Conservation (phyloP, 176 grass and related monocot genomes). For the Guadua angustifolia region DNA sequence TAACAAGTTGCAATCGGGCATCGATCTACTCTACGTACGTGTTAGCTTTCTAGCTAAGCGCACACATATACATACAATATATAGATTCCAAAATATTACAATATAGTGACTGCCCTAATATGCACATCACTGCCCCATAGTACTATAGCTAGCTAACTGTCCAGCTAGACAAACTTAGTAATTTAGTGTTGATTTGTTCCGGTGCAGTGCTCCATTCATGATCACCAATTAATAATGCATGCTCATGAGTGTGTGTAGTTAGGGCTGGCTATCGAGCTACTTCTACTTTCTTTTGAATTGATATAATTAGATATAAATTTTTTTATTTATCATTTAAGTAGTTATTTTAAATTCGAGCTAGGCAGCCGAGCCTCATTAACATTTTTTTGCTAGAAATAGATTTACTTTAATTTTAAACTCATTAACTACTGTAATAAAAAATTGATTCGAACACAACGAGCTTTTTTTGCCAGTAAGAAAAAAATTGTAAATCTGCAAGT, state of each 20-base stretch:
- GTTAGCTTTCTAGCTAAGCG: constrained; percentile 29
- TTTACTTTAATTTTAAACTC: no score
- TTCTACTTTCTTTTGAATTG: no score
- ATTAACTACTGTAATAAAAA: no score
- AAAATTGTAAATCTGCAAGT: background rate
- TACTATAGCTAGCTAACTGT: constrained; percentile 34
- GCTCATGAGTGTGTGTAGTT: background rate
- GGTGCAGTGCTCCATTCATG: constrained; percentile 33
- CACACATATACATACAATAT: background rate
- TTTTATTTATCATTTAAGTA: no score
- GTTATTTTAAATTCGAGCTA: no score
- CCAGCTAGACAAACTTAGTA: constrained; percentile 37
- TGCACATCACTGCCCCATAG: constrained; percentile 29
- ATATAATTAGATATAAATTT: no score
- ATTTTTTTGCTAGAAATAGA: no score
- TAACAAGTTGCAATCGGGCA: constrained; percentile 16
- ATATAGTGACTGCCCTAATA: background rate
- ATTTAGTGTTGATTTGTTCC: constrained; percentile 33
- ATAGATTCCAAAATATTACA: constrained; percentile 46
- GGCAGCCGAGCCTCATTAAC: no score
- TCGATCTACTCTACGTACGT: constrained; percentile 31
- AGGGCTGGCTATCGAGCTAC: no score
- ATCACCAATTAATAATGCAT: constrained; percentile 44
- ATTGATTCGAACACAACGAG: no score
- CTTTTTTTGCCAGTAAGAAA: no score